A percentile compares a stretch with the other conserved stretches of the same genome.
phyloP scores from a whole-genome alignment of 2,329 filamentous ascomycete genomes.

The Talaromyces sp. region DNA sequence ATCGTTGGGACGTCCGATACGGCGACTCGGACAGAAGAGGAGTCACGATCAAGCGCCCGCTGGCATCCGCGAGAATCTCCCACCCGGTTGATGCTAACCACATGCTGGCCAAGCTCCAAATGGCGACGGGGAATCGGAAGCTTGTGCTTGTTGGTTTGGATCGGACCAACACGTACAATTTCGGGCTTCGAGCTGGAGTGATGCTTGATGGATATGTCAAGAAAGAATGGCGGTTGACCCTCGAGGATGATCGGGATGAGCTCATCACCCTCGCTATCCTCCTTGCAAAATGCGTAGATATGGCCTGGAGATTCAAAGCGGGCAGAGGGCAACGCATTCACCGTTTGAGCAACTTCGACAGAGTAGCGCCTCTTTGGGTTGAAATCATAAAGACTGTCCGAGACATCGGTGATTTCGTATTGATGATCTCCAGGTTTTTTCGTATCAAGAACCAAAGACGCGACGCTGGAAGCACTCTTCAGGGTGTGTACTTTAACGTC shows the following conservation, averaged over 20 bases:
- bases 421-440: slow-evolving; percentile 74
- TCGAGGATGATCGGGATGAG: slow-evolving; percentile 80
- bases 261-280: slow-evolving; percentile 76
- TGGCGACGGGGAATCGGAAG: slow-evolving; percentile 80
- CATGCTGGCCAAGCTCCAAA: slow-evolving; percentile 82
- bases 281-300: slow-evolving; percentile 91
- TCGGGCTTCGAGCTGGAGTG: slow-evolving; percentile 75
- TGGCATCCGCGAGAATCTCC: slow-evolving; percentile 84
- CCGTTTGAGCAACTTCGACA: slow-evolving; percentile 70
- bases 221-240: slow-evolving; percentile 77
- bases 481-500: slow-evolving; percentile 65
- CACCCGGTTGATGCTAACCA: slow-evolving; percentile 83
- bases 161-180: slow-evolving; percentile 73
- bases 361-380: slow-evolving; percentile 61
- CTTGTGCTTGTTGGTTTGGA: slow-evolving; percentile 67
- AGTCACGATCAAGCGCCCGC: slow-evolving; percentile 64
- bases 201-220: slow-evolving; percentile 92
- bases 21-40: slow-evolving; percentile 78
- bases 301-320: slow-evolving; percentile 80
- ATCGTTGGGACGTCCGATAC: slow-evolving; percentile 92
- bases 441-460: slow-evolving; percentile 82
- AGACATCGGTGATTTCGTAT: slow-evolving; percentile 78
- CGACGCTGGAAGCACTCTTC: slow-evolving; percentile 69
- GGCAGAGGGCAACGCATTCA: slow-evolving; percentile 78
- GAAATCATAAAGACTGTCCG: slow-evolving; percentile 79